Conservation (phyloP, 169 alveolate species). For the Eimeria acervulina region DNA sequence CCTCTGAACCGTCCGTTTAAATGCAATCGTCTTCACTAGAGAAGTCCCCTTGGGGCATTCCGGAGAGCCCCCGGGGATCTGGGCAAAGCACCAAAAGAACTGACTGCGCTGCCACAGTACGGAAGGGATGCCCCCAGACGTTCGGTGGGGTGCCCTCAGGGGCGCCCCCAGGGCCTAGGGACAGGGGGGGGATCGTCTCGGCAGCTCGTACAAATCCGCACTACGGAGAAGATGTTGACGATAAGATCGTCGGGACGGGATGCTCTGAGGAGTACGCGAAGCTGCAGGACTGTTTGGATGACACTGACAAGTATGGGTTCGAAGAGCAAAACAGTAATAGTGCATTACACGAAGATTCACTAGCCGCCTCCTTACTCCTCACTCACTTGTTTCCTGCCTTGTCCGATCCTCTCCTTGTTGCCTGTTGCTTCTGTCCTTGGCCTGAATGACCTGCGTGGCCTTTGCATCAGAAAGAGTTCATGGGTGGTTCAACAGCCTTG, state of each 20-base stretch:
- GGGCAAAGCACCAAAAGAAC: not conserved
- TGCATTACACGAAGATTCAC: not conserved
- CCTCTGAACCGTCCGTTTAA: not conserved
- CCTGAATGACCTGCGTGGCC: not conserved
- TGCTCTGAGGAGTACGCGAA: conserved; percentile 48
- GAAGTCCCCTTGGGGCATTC: not conserved
- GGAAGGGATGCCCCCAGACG: not conserved
- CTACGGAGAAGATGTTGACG: conserved; percentile 69
- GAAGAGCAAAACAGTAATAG: not conserved
- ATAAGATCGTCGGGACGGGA: conserved; percentile 60
- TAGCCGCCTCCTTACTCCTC: not conserved
- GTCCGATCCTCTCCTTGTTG: not conserved
- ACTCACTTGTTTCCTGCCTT: not conserved
- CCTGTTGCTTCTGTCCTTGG: not conserved
- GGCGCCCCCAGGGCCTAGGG: not conserved
- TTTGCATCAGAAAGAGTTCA: not conserved
- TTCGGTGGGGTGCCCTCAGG: not conserved
- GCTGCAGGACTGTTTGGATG: conserved; percentile 73
- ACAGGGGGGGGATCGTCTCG: not conserved
- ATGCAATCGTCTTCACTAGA: not conserved
- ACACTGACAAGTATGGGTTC: conserved; percentile 55
- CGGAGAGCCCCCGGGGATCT: not conserved
- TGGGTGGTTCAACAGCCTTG: no score
- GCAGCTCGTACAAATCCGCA: conserved; percentile 20
- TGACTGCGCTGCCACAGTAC: not conserved